These are phyloP conservation scores for Dothideomycetes sp. DNA, from an alignment of 2,329 filamentous ascomycete species.

Conservation along the genomic window DNA sequence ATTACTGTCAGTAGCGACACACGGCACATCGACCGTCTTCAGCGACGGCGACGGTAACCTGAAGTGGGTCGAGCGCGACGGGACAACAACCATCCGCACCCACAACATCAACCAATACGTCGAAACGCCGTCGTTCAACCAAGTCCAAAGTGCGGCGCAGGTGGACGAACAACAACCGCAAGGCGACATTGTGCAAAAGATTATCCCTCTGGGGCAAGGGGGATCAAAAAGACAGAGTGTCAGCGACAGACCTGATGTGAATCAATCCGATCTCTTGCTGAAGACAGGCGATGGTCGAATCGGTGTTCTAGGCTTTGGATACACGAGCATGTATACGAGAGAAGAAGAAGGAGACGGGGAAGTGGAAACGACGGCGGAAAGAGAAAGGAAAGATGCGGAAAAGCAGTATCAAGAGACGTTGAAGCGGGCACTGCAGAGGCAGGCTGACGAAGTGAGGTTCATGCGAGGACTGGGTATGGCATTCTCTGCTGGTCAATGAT, in stretches of 20 bases:
- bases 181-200: conserved; percentile 71
- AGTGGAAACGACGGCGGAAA: conserved; percentile 34
- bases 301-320: conserved; percentile 53
- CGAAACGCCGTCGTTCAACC: conserved; percentile 10
- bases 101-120: conserved; percentile 47
- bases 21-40: conserved; percentile 73
- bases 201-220: conserved; percentile 46
- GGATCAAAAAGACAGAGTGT: not conserved
- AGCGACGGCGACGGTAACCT: conserved; percentile 76
- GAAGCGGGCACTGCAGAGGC: conserved; percentile 63
- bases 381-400: conserved; percentile 47
- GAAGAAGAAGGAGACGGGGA: conserved; percentile 38
- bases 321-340: conserved; percentile 19
- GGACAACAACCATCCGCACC: conserved; percentile 45
- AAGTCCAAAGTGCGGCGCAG: conserved; percentile 11
- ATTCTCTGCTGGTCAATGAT: not conserved
- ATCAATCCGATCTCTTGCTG: conserved; percentile 60
- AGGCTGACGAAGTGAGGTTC: conserved; percentile 71
- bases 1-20: conserved; percentile 68
- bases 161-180: conserved; percentile 21
- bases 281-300: conserved; percentile 79
- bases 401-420: conserved; percentile 59
- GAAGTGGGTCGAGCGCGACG: conserved; percentile 88
- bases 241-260: conserved; percentile 22
- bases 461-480: conserved; percentile 56